phyloP scores from a whole-genome alignment of 805 yeast genomes.

The Schizosaccharomyces octosporus region DNA sequence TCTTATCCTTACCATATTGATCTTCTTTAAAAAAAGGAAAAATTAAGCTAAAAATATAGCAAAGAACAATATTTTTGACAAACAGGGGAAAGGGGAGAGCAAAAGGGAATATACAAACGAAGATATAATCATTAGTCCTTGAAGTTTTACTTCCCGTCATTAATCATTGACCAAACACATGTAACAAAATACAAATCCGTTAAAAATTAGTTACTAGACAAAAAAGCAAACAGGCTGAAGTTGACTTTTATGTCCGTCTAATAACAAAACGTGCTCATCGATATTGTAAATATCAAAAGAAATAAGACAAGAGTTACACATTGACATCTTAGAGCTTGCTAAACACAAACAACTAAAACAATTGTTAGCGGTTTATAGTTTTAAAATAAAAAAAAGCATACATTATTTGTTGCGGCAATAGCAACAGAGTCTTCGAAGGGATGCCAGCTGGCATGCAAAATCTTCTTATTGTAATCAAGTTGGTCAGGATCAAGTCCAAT shows the following conservation, averaged over 20 bases:
- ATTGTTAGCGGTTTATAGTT: neutral
- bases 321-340: neutral
- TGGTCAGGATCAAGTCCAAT: conserved; percentile 30
- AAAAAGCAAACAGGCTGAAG: too few species aligned
- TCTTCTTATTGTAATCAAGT: conserved; percentile 83
- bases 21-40: neutral
- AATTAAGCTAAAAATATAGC: neutral
- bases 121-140: neutral
- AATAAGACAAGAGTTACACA: neutral
- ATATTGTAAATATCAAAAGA: too few species aligned
- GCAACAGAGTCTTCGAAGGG: conserved; percentile 92
- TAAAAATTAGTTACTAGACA: too few species aligned
- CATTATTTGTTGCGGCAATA: conserved; percentile 90
- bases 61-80: neutral
- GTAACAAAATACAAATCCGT: neutral
- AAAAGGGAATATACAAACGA: neutral
- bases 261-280: too few species aligned
- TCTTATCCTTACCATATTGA: too few species aligned
- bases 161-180: neutral
- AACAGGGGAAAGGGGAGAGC: neutral
- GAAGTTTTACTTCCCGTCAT: neutral
- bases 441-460: conserved; percentile 93
- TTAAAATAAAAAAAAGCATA: conserved; percentile 12
- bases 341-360: neutral
- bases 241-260: too few species aligned